phyloP scores from a whole-genome alignment of 78 protist species.

The Dictyostelium capitatum region DNA sequence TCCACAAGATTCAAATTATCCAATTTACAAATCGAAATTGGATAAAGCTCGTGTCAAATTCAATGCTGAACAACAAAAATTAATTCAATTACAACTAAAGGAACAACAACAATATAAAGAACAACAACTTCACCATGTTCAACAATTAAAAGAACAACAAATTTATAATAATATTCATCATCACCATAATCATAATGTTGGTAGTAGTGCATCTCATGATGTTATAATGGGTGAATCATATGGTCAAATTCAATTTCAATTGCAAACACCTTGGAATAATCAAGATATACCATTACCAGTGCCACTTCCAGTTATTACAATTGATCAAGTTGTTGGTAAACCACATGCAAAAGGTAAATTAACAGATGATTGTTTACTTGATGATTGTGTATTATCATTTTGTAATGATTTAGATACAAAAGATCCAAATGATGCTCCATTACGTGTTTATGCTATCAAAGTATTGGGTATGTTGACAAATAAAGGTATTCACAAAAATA shows the following conservation, averaged over 20 bases:
- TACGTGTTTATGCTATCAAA: slow-evolving; percentile 65
- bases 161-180: neutral
- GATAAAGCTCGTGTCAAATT: slow-evolving; percentile 11
- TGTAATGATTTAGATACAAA: slow-evolving; percentile 73
- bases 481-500: slow-evolving; percentile 70
- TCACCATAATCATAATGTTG: neutral
- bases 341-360: slow-evolving; percentile 61
- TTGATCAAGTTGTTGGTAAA: slow-evolving; percentile 46
- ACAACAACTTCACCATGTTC: slow-evolving; percentile 17
- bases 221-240: neutral
- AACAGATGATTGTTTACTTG: slow-evolving; percentile 59
- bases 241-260: neutral
- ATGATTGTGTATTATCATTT: slow-evolving; percentile 67
- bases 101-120: slow-evolving; percentile 26
- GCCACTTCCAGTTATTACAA: slow-evolving; percentile 22
- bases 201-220: neutral
- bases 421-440: slow-evolving; percentile 52
- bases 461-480: slow-evolving; percentile 21
- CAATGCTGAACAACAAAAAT: slow-evolving; percentile 5
- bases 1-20: neutral
- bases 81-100: slow-evolving; percentile 16
- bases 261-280: slow-evolving; percentile 28
- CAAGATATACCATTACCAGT: slow-evolving; percentile 45
- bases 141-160: slow-evolving; percentile 19
- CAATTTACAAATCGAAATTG: slow-evolving; percentile 36